These are phyloP conservation scores for Saururus chinensis DNA, from an alignment of 164 flowering plant species.

Conservation along the genomic window DNA sequence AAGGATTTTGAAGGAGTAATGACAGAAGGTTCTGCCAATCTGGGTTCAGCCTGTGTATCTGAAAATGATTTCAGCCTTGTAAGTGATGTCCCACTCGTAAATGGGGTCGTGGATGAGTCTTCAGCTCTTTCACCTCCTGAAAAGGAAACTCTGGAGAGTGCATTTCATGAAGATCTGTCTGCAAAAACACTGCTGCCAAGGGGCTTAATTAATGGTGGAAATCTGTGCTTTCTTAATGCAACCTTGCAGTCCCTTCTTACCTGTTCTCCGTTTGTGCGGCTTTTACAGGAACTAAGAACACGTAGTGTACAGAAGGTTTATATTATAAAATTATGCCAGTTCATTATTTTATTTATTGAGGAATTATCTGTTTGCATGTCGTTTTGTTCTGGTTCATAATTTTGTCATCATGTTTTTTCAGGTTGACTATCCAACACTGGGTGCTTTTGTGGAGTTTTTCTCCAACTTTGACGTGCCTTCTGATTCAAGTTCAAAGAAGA, in stretches of 20 bases:
- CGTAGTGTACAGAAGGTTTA: conserved; percentile 62
- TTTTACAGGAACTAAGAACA: conserved; percentile 53
- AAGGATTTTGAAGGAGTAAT: conserved; percentile 8
- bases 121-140: conserved; percentile 9
- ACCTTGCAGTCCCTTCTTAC: conserved; percentile 90
- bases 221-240: conserved; percentile 91
- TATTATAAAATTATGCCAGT: neutral
- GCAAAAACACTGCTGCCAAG: conserved; percentile 44
- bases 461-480: conserved; percentile 49
- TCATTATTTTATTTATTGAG: too few species aligned
- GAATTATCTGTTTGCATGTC: neutral
- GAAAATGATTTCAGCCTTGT: conserved; percentile 13
- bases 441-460: conserved; percentile 70
- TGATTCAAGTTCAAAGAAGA: conserved; percentile 34
- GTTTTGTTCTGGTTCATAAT: too few species aligned
- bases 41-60: conserved; percentile 7
- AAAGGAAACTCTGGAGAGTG: conserved; percentile 16
- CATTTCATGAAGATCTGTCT: conserved; percentile 15
- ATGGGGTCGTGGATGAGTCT: conserved; percentile 12
- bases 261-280: conserved; percentile 79
- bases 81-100: conserved; percentile 4
- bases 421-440: conserved; percentile 73
- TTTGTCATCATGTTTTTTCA: conserved; percentile 7
- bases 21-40: conserved; percentile 9
- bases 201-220: conserved; percentile 83